phyloP scores from a whole-genome alignment of 768 basidiomycete genomes.

The Hydnomerulius pinastri region DNA sequence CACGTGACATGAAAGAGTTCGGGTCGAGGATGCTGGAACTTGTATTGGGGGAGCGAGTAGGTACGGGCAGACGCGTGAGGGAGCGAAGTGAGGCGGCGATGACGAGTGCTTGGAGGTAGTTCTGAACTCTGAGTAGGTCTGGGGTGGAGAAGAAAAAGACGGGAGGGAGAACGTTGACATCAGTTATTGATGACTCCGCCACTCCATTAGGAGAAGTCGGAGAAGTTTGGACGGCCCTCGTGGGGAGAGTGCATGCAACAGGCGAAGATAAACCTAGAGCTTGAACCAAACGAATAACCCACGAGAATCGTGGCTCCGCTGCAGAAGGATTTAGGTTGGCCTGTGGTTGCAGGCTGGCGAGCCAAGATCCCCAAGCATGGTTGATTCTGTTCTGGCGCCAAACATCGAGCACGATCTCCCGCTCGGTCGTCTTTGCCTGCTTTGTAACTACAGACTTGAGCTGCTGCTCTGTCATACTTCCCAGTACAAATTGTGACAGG shows the following conservation, averaged over 20 bases:
- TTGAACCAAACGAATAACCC: constrained; percentile 51
- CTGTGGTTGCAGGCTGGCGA: constrained; percentile 9
- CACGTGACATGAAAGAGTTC: constrained; percentile 52
- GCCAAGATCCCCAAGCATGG: constrained; percentile 27
- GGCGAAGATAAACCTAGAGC: constrained; percentile 48
- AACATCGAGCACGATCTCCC: constrained; percentile 51
- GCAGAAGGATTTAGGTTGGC: constrained; percentile 13
- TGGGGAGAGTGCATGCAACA: constrained; percentile 33
- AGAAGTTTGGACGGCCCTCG: constrained; percentile 14
- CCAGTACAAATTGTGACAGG: constrained; percentile 63
- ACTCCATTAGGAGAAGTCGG: neutral
- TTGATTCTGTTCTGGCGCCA: constrained; percentile 41
- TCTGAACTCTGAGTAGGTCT: constrained; percentile 59
- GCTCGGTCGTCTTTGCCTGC: constrained; percentile 57
- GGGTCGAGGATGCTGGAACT: constrained; percentile 10
- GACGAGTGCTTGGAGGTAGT: constrained; percentile 69
- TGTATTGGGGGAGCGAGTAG: constrained; percentile 7
- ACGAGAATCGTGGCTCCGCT: constrained; percentile 29
- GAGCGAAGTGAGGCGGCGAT: constrained; percentile 62
- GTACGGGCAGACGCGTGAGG: constrained; percentile 47
- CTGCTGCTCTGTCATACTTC: constrained; percentile 66
- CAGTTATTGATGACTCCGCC: neutral
- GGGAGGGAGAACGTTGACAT: constrained; percentile 57
- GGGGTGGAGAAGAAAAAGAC: constrained; percentile 63
- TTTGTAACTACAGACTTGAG: constrained; percentile 48